Conservation (phyloP, 2,329 filamentous ascomycete genomes). For the Xylariaceae sp. region DNA sequence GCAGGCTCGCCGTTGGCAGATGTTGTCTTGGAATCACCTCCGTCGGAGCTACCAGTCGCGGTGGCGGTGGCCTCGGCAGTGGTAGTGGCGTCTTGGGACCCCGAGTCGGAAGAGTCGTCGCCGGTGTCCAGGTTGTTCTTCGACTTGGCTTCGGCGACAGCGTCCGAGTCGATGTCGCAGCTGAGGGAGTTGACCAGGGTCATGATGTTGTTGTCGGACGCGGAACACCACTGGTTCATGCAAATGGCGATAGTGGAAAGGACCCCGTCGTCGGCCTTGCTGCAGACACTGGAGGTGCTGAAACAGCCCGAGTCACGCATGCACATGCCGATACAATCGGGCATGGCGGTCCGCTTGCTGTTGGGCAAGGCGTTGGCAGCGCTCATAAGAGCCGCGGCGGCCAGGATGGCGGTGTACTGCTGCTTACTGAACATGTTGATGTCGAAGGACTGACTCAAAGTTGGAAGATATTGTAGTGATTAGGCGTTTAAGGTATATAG, state of each 20-base stretch:
- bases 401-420: constrained; percentile 12
- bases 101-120: constrained; percentile 3
- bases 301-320: constrained; percentile 30
- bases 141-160: constrained; percentile 28
- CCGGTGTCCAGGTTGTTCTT: constrained; percentile 4
- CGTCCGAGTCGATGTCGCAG: constrained; percentile 29
- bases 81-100: constrained; percentile 5
- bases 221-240: constrained; percentile 32
- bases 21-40: not conserved
- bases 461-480: not conserved
- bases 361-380: constrained; percentile 11
- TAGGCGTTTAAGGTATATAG: not conserved
- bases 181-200: constrained; percentile 3
- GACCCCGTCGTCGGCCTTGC: constrained; percentile 27
- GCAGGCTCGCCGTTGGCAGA: constrained; percentile 3
- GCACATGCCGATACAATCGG: constrained; percentile 32
- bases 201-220: too few species aligned
- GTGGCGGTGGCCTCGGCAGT: constrained; percentile 3
- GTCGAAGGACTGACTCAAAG: not conserved
- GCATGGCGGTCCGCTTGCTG: constrained; percentile 10
- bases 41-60: constrained; percentile 1
- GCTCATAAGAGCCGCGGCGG: constrained; percentile 18
- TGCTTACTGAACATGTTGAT: constrained; percentile 23
- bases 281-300: constrained; percentile 33
- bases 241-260: constrained; percentile 34